Percentiles rank a stretch among this genome's conserved stretches.
phyloP scores from a whole-genome alignment of 176 grass and related monocot species.

The Triticum timopheevii region DNA sequence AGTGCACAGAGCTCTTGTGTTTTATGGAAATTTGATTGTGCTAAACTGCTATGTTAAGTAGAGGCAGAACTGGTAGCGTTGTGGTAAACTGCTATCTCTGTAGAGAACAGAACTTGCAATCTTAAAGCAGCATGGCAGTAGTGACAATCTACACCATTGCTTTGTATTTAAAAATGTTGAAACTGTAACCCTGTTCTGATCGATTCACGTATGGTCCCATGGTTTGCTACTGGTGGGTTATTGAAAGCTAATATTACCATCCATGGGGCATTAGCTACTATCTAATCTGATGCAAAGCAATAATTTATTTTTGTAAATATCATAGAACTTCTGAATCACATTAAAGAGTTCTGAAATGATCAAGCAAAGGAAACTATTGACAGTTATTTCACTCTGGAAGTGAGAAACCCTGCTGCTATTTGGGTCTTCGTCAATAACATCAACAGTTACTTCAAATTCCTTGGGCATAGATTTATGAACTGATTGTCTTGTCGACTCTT shows the following conservation, averaged over 20 bases:
- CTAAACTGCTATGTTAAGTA: background rate
- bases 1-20: background rate
- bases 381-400: background rate
- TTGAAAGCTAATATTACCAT: background rate
- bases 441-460: background rate
- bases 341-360: background rate
- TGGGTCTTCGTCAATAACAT: background rate
- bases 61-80: background rate
- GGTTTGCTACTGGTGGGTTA: background rate
- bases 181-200: constrained; percentile 3
- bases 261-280: constrained; percentile 1
- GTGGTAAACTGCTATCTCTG: background rate
- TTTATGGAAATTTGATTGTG: background rate
- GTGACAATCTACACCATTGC: background rate
- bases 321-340: background rate
- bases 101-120: background rate
- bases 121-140: background rate
- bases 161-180: background rate
- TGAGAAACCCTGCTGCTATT: constrained; percentile 5
- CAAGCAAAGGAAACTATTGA: background rate
- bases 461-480: background rate
- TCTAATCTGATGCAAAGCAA: background rate
- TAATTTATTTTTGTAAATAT: background rate
- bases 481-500: constrained; percentile 7
- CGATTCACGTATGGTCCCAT: background rate